Evolutionary conservation across 192 early-diverging fungal species (phyloP).

Genomic region (Bifiguratus adelaidae): DNA sequence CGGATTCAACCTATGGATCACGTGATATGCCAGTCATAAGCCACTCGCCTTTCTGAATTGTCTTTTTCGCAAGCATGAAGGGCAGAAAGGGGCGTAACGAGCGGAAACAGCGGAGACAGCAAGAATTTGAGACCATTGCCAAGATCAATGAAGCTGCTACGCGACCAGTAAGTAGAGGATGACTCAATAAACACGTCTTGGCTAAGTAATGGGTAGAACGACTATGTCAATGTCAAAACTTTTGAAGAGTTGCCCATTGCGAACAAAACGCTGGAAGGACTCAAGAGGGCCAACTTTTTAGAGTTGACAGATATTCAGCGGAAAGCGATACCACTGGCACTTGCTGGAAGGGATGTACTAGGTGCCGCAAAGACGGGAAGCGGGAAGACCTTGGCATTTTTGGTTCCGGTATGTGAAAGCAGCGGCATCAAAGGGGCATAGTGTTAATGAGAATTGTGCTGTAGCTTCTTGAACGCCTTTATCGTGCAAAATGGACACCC

Average conservation of each 20-base stretch:
- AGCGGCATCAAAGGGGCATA: background rate
- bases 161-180: too few species aligned
- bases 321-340: slow-evolving; percentile 58
- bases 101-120: too few species aligned
- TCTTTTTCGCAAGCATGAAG: too few species aligned
- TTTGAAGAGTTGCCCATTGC: slow-evolving; percentile 42
- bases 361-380: slow-evolving; percentile 83
- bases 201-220: too few species aligned
- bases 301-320: slow-evolving; percentile 94
- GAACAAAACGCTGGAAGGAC: slow-evolving; percentile 50
- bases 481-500: slow-evolving; percentile 73
- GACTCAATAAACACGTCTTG: too few species aligned
- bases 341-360: slow-evolving; percentile 63
- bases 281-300: slow-evolving; percentile 72
- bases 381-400: slow-evolving; percentile 74
- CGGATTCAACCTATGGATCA: too few species aligned
- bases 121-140: too few species aligned
- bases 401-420: slow-evolving; percentile 49
- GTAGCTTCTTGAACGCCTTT: slow-evolving; percentile 75
- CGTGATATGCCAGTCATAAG: too few species aligned
- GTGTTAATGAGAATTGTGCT: background rate
- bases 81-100: too few species aligned
- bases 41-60: too few species aligned
- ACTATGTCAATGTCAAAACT: slow-evolving; percentile 2
- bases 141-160: too few species aligned